Evolutionary conservation across 2,329 filamentous ascomycete genomes (phyloP), one percentile per base, ranked within the genome.

Genomic region (Fusarium sp.): DNA sequence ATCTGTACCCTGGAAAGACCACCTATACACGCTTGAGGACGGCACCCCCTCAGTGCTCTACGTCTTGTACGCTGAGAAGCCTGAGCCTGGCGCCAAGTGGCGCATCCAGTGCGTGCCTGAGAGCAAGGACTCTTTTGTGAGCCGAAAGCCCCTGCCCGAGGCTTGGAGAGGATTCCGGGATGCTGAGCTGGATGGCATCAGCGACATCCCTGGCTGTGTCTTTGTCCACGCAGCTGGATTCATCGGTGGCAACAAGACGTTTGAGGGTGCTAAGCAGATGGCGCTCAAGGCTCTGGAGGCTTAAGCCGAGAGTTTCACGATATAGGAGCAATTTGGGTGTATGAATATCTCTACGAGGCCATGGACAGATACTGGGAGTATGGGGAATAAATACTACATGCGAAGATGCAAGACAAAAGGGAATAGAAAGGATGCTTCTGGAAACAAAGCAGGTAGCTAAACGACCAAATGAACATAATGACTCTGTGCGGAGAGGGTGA

Each of bases 141-240:
- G 94, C 82, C 88, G 96, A 72, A 97, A 96, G 82, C 90, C 94
- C 41, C 84, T 99, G 70, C 95, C 95, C 6, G 93, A 96, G 80
- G 86, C 89, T 18, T 99, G 96, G 96, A 90, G 95, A 74, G 96
- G 96, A 10, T 90, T 97, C 69, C 87, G 96, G 39, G 96, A 98
- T 76, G 90, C 91, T 72, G 89, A 94, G 79, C 84, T 99, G 52
- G 93, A 95, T 78, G 85, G 87, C 71, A 84, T 94, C 17, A 82
- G 86, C 23, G 89, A 90, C 35, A 83, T 93, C 27, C 82, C 83
- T 7, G 93, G 94, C 9, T 90, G 92, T 66, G 90, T 99, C 27
- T 99, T 99, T 77, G 91, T 97, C 29, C 96, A 99, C 77, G 94
- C 94, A 5, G 90, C 91, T 52, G 96, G 96, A 27, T 99, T 99